Evolutionary conservation across 306 rosid genomes (phyloP).

Genomic region (Acmispon strigosus): DNA sequence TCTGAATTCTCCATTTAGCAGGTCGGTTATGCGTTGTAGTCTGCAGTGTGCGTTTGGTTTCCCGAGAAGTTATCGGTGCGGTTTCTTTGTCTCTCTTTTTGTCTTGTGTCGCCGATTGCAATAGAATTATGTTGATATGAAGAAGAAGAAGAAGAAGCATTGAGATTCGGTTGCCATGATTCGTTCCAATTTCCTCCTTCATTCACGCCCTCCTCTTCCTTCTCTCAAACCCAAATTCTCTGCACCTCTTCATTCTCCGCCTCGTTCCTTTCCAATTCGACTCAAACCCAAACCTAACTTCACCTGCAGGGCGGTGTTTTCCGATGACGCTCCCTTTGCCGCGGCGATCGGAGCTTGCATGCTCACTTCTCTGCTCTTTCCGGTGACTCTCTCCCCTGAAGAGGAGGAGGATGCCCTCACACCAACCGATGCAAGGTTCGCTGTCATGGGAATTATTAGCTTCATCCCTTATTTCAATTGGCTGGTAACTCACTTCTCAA

Average conservation of each 20-base stretch:
- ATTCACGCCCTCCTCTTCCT: neutral
- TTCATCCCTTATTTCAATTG: conserved; percentile 96
- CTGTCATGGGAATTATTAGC: conserved; percentile 73
- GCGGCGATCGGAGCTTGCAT: conserved; percentile 81
- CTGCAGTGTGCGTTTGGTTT: no score
- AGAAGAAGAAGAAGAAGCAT: no score
- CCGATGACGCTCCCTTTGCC: conserved; percentile 72
- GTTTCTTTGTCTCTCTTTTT: no score
- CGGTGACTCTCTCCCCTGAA: conserved; percentile 20
- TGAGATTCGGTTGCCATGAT: neutral
- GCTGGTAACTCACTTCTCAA: conserved; percentile 43
- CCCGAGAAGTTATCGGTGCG: no score
- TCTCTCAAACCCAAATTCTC: neutral
- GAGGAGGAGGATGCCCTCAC: conserved; percentile 47
- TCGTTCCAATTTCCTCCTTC: neutral
- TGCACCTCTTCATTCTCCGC: neutral
- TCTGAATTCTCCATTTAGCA: no score
- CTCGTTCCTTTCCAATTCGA: neutral
- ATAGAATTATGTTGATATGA: no score
- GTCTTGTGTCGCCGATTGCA: no score
- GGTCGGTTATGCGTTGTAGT: no score
- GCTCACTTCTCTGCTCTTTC: conserved; percentile 65
- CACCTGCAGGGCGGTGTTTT: conserved; percentile 42
- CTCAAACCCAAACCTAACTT: conserved; percentile 12
- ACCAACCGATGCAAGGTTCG: conserved; percentile 63